Conservation (phyloP, 768 basidiomycete genomes). For the Amanita exitialis region DNA sequence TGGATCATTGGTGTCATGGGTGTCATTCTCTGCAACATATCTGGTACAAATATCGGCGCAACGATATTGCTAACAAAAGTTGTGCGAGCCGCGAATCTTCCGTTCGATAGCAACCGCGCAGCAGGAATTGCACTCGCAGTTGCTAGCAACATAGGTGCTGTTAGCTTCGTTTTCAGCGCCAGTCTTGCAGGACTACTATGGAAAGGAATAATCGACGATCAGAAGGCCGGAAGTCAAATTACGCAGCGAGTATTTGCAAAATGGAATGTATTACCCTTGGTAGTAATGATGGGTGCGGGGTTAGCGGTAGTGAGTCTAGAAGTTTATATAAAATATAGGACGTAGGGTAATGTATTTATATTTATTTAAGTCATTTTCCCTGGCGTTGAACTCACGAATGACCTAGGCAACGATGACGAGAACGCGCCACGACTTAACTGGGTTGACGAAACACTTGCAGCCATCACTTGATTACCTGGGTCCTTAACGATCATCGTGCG, state of each 20-base stretch:
- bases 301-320: slow-evolving; percentile 68
- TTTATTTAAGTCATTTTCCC: background rate
- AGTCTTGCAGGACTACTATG: slow-evolving; percentile 86
- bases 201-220: slow-evolving; percentile 63
- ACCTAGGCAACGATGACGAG: no score
- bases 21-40: slow-evolving; percentile 70
- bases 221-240: slow-evolving; percentile 20
- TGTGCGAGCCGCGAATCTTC: slow-evolving; percentile 40
- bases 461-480: no score
- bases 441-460: no score
- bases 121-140: slow-evolving; percentile 73
- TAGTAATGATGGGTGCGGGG: slow-evolving; percentile 56
- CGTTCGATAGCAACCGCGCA: slow-evolving; percentile 29
- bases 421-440: no score
- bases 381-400: no score
- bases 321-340: slow-evolving; percentile 26
- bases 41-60: slow-evolving; percentile 87
- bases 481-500: no score
- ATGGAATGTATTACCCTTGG: slow-evolving; percentile 61
- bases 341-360: slow-evolving; percentile 21
- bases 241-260: slow-evolving; percentile 53
- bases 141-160: slow-evolving; percentile 84
- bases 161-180: slow-evolving; percentile 81
- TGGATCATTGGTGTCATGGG: slow-evolving; percentile 65
- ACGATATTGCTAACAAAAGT: slow-evolving; percentile 84